Percentiles rank a stretch among this genome's conserved stretches.
Evolutionary conservation across 2,329 filamentous ascomycete species (phyloP).

Genomic region (Xylariaceae sp.): DNA sequence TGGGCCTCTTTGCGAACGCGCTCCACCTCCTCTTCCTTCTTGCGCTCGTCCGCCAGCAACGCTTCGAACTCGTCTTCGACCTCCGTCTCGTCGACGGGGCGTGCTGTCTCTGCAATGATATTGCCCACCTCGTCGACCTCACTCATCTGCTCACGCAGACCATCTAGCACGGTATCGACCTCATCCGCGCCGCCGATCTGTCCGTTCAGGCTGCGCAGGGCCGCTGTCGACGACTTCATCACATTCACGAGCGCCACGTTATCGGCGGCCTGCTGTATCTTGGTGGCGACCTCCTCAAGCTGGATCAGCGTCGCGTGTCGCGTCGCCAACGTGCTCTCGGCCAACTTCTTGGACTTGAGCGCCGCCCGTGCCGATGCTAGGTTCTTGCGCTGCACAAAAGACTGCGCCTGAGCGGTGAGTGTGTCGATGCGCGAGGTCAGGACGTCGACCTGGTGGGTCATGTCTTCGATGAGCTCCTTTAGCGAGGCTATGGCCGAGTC

Average conservation of each 20-base stretch:
- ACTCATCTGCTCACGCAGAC: constrained; percentile 73
- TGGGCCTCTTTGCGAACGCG: constrained; percentile 39
- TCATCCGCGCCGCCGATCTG: constrained; percentile 72
- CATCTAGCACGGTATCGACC: constrained; percentile 72
- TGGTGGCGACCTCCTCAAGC: constrained; percentile 77
- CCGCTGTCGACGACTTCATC: constrained; percentile 73
- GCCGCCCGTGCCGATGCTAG: constrained; percentile 70
- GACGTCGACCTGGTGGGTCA: constrained; percentile 67
- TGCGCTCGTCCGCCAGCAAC: constrained; percentile 59
- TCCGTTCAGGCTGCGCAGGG: constrained; percentile 68
- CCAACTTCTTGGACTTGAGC: constrained; percentile 76
- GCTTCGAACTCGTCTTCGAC: constrained; percentile 83
- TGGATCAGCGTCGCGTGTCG: constrained; percentile 72
- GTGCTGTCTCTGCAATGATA: constrained; percentile 61
- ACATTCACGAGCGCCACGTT: constrained; percentile 79
- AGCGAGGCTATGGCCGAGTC: constrained; percentile 81
- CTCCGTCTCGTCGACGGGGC: constrained; percentile 69
- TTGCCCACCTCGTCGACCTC: constrained; percentile 77
- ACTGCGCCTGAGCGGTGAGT: constrained; percentile 61
- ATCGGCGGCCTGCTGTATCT: constrained; percentile 80
- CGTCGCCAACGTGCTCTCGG: constrained; percentile 67
- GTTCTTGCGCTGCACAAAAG: constrained; percentile 70
- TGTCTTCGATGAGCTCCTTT: constrained; percentile 69
- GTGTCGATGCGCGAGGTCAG: constrained; percentile 64
- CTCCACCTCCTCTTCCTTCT: constrained; percentile 44